Evolutionary conservation across 192 early-diverging fungal genomes (phyloP), one percentile per base, ranked within the genome.

Genomic region (Coemansia sp.): DNA sequence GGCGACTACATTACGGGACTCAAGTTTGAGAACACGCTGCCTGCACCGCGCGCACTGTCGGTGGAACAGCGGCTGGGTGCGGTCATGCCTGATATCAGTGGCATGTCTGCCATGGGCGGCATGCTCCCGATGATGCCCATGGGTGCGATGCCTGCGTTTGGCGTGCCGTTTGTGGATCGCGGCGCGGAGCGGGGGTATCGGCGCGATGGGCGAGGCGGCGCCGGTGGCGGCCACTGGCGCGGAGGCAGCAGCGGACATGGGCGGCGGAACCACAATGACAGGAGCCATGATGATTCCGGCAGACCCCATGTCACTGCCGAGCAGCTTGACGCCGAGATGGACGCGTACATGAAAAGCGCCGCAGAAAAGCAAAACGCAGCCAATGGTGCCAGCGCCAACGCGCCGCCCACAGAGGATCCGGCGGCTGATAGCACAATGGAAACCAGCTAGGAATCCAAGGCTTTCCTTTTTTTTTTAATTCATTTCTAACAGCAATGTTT

Each of bases 291-390:
- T 22, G 22, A 8, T 46, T n/a, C 18, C 29, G 43, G 46, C 48
- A 38, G 64, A 16, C 6, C 60, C 10, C 21, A 28, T 0, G 46
- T 58, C 31, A 79, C 69, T 10, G 52, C 53, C 14, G 66, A 73
- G 43, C 54, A 79, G 31, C 76, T 79, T 2, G 70, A 79, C 38
- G 76, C 71, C 28, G 76, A 79, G 9, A 64, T 79, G 45, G 76
- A 79, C 33, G 54, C 65, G 23, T 79, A 79, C 33, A 79, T 79
- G 76, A 62, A 43, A 53, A 61, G 32, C 31, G 16, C 43, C 10
- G 6, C 59, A 18, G 59, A 61, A 14, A 21, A 25, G 49, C 25
- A 35, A 16, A 29, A 30, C 53, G 35, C 29, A 19, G 48, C 54
- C 28, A n/a, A 23, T 14, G 22, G 19, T 27, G n/a, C n/a, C n/a